A percentile compares a stretch with the other conserved stretches of the same genome.
Evolutionary conservation across 2,329 filamentous ascomycete genomes (phyloP).

Genomic region (Aspergillus nomiae): DNA sequence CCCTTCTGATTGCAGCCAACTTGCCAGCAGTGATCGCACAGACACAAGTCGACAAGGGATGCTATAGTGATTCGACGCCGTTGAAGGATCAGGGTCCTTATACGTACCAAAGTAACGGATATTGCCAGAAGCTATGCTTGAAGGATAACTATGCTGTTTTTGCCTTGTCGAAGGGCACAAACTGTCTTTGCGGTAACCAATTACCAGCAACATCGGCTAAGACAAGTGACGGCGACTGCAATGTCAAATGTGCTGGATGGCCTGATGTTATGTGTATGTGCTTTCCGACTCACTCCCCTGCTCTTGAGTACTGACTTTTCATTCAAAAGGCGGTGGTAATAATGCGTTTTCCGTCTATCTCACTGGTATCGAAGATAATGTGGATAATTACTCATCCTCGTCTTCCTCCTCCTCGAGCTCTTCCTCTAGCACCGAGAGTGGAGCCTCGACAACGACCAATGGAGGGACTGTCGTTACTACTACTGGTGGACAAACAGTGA

Average conservation of each 20-base stretch:
- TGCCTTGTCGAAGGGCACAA: conserved; percentile 60
- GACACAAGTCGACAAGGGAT: conserved; percentile 44
- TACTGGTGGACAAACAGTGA: conserved; percentile 32
- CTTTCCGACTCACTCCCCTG: neutral
- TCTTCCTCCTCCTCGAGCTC: conserved; percentile 25
- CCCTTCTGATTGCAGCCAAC: conserved; percentile 27
- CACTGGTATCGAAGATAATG: conserved; percentile 50
- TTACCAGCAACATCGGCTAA: conserved; percentile 63
- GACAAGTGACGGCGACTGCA: conserved; percentile 63
- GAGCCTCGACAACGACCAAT: conserved; percentile 27
- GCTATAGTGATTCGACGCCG: conserved; percentile 52
- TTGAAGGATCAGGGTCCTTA: conserved; percentile 52
- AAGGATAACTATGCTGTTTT: conserved; percentile 58
- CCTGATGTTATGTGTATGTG: conserved; percentile 64
- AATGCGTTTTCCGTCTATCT: conserved; percentile 55
- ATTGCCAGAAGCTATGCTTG: conserved; percentile 57
- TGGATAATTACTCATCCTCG: conserved; percentile 28
- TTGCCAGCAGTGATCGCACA: conserved; percentile 24
- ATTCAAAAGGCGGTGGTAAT: conserved; percentile 59
- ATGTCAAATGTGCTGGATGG: conserved; percentile 66
- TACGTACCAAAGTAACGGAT: conserved; percentile 57
- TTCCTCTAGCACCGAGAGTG: conserved; percentile 36
- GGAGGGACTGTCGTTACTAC: conserved; percentile 17
- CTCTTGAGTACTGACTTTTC: conserved; percentile 10
- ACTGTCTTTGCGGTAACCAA: conserved; percentile 73